Evolutionary conservation across 257 asterid species (phyloP), one percentile per base, ranked within the genome.

Genomic region (Salvia rosmarinus): DNA sequence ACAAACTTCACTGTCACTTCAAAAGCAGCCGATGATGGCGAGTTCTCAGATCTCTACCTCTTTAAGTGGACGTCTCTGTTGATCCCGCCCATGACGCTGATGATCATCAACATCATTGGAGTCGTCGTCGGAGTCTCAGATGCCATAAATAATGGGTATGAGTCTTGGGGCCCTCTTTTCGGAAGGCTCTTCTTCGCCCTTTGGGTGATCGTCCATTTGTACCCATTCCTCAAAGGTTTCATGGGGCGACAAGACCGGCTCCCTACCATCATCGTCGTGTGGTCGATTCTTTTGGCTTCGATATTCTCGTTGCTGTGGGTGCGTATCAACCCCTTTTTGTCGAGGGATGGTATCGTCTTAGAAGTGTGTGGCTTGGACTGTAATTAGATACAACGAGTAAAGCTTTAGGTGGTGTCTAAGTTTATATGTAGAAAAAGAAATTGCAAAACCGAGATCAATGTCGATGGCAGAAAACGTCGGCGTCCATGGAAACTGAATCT

Each of bases 321-420:
- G 8, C 86, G 98, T 32, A 81, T 93, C 79, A 90, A 93, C 81
- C 98, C 98, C 0, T 93, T 93, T 23, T 40, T 89, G 77, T 40
- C 85, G 0, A 85, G 80, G 67, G 89, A 68, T 25, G 98, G 98
- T 11, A 73, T 90, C 19, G 87, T 84, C 40, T 74, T 93, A 47
- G 97, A 93, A 80, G 90, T 89, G 23, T 93, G 98, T 77, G 98
- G 96, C 49, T 82, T 93, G 95, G 90, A 93, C 78, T 93, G 98
- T 79, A 82, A 84, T 73, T 93, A 89, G 81, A 74, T 50, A 54
- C 68, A 71, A 21, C 73, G 42, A 75, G 54, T 23, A 28, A 55
- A 37, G 9, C 63, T 44, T 73, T 71, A 70, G 75, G 70, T 68
- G 85, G 77, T 72, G 76, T 71, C n/a, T 30, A 58, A 68, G 76